Percentiles rank a stretch among this genome's conserved stretches.
Evolutionary conservation across 2,329 filamentous ascomycete species (phyloP).

Genomic region (Paraphaeosphaeria minitans): DNA sequence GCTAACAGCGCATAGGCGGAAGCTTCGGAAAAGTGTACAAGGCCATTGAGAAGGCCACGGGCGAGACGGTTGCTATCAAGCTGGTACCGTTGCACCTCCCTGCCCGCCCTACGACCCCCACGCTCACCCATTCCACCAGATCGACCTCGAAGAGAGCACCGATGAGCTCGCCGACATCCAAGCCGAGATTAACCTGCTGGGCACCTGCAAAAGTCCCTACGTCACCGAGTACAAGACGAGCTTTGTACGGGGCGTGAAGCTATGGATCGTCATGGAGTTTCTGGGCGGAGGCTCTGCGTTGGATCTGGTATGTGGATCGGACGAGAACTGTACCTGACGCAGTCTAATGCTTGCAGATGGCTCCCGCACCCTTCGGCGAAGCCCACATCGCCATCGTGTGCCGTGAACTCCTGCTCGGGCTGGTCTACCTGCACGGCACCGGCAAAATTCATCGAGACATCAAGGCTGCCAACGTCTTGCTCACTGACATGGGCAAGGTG

Average conservation of each 20-base stretch:
- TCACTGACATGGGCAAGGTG: slow-evolving; percentile 88
- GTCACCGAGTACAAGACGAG: slow-evolving; percentile 97
- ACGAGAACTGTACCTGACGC: neutral
- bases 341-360: slow-evolving; percentile 64
- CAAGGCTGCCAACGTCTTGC: slow-evolving; percentile 93
- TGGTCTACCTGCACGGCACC: slow-evolving; percentile 91
- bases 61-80: slow-evolving; percentile 95
- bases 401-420: slow-evolving; percentile 83
- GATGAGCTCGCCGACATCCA: slow-evolving; percentile 99
- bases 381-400: slow-evolving; percentile 92
- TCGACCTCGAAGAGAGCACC: slow-evolving; percentile 97
- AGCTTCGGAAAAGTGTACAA: slow-evolving; percentile 98
- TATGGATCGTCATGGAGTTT: slow-evolving; percentile 99
- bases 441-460: slow-evolving; percentile 97
- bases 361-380: slow-evolving; percentile 88
- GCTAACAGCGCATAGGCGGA: slow-evolving; percentile 64
- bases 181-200: slow-evolving; percentile 92
- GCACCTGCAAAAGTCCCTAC: slow-evolving; percentile 90
- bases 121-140: slow-evolving; percentile 58
- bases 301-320: slow-evolving; percentile 71
- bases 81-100: slow-evolving; percentile 66
- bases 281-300: slow-evolving; percentile 93
- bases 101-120: neutral
- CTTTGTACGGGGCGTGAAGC: slow-evolving; percentile 92
- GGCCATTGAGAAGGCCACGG: slow-evolving; percentile 86